Percentiles rank a stretch among this genome's conserved stretches.
Evolutionary conservation across 2,329 filamentous ascomycete genomes (phyloP).

Genomic region (Rosellinia necatrix): DNA sequence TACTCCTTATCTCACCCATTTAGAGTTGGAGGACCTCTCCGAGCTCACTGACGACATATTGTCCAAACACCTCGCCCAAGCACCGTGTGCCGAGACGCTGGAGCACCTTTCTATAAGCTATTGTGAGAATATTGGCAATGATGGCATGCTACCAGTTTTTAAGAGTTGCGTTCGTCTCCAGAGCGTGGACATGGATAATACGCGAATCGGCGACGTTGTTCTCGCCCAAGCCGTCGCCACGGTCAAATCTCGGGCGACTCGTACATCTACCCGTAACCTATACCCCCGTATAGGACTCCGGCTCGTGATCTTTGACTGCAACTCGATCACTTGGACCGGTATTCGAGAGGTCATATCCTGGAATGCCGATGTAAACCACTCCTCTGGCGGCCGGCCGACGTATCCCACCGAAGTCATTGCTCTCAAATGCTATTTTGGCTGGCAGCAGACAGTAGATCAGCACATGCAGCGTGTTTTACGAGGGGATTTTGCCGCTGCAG

Average conservation of each 20-base stretch:
- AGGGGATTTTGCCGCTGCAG: constrained; percentile 75
- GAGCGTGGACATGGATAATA: constrained; percentile 89
- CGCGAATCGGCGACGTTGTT: constrained; percentile 82
- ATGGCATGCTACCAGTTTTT: constrained; percentile 81
- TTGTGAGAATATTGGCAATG: constrained; percentile 83
- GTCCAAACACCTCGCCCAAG: constrained; percentile 72
- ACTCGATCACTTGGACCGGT: constrained; percentile 90
- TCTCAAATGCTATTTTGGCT: constrained; percentile 93
- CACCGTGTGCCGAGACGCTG: constrained; percentile 72
- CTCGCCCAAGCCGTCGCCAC: constrained; percentile 84
- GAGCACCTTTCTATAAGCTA: constrained; percentile 87
- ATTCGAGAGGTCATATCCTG: constrained; percentile 83
- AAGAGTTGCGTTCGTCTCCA: constrained; percentile 72
- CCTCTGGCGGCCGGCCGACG: constrained; percentile 47
- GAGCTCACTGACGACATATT: constrained; percentile 77
- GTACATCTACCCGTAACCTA: constrained; percentile 45
- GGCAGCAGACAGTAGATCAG: constrained; percentile 93
- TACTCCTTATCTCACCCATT: constrained; percentile 76
- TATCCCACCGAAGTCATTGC: constrained; percentile 81
- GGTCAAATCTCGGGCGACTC: constrained; percentile 66
- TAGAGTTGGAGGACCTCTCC: constrained; percentile 87
- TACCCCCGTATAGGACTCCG: constrained; percentile 67
- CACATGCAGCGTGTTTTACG: constrained; percentile 84
- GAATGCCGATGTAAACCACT: constrained; percentile 74
- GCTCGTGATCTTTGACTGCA: constrained; percentile 88